phyloP scores from a whole-genome alignment of 2,329 filamentous ascomycete species.

The Botrytis hyacinthi region DNA sequence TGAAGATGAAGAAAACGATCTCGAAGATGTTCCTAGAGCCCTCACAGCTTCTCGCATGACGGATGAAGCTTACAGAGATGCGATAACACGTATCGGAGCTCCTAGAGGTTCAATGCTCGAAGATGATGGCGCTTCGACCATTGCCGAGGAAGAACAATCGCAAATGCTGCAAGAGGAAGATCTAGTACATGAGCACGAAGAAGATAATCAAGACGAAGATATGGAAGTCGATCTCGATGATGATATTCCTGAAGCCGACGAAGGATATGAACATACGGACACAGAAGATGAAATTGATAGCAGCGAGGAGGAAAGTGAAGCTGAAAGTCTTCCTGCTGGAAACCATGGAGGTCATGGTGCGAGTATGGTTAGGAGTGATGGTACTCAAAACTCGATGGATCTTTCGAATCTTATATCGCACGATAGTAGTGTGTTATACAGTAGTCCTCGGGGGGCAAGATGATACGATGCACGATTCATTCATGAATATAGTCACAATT shows the following conservation, averaged over 20 bases:
- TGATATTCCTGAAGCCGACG: constrained; percentile 59
- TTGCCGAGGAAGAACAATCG: constrained; percentile 56
- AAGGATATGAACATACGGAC: constrained; percentile 74
- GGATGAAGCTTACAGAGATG: constrained; percentile 62
- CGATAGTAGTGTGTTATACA: constrained; percentile 34
- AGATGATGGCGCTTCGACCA: constrained; percentile 48
- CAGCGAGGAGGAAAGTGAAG: constrained; percentile 42
- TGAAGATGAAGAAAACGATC: constrained; percentile 42
- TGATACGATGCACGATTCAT: not conserved
- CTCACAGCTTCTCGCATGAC: constrained; percentile 45
- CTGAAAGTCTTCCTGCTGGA: constrained; percentile 39
- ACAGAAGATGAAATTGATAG: constrained; percentile 63
- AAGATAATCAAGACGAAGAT: constrained; percentile 40
- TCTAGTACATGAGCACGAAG: constrained; percentile 42
- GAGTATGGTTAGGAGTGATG: constrained; percentile 40
- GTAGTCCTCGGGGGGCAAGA: constrained; percentile 31
- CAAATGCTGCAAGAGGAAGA: constrained; percentile 64
- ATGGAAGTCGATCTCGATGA: constrained; percentile 67
- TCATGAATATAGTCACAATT: not conserved
- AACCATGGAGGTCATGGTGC: constrained; percentile 23
- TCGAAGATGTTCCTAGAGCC: constrained; percentile 36
- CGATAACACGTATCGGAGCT: constrained; percentile 52
- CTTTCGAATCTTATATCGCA: constrained; percentile 33
- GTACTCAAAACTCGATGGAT: constrained; percentile 39
- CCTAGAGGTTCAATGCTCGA: constrained; percentile 46